Conservation (phyloP, 371 early-diverging fungal species). For the Phascolomyces articulosus region DNA sequence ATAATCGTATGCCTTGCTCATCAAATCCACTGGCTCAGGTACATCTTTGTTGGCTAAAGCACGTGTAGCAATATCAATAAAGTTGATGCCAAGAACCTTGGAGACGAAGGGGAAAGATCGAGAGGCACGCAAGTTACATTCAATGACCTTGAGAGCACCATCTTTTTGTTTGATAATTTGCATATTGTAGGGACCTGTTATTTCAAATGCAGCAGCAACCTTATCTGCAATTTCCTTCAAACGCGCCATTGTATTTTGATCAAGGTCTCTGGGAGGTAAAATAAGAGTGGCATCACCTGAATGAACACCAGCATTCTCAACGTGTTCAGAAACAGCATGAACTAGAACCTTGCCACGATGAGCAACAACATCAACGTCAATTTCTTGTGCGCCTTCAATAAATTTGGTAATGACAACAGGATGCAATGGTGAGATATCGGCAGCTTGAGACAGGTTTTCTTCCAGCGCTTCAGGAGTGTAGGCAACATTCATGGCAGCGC, state of each 20-base stretch:
- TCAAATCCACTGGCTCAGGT: slow-evolving; percentile 68
- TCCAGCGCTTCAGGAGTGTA: slow-evolving; percentile 72
- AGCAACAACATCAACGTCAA: slow-evolving; percentile 95
- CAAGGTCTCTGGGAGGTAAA: slow-evolving; percentile 80
- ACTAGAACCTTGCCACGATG: slow-evolving; percentile 77
- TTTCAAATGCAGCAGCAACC: slow-evolving; percentile 85
- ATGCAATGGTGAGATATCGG: slow-evolving; percentile 86
- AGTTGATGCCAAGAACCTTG: slow-evolving; percentile 89
- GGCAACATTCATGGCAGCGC: slow-evolving; percentile 96
- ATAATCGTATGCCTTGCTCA: slow-evolving; percentile 67
- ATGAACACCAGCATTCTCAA: slow-evolving; percentile 96
- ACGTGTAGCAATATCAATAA: slow-evolving; percentile 88
- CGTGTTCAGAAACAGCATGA: slow-evolving; percentile 91
- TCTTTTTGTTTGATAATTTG: slow-evolving; percentile 77
- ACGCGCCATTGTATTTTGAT: slow-evolving; percentile 51
- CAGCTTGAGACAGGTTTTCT: slow-evolving; percentile 78
- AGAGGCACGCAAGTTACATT: slow-evolving; percentile 95
- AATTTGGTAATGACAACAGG: slow-evolving; percentile 95
- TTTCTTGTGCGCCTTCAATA: slow-evolving; percentile 87
- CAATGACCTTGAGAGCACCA: slow-evolving; percentile 84
- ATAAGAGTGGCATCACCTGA: slow-evolving; percentile 94
- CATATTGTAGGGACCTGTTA: slow-evolving; percentile 96
- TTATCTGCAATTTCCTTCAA: slow-evolving; percentile 80
- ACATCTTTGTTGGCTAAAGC: slow-evolving; percentile 70
- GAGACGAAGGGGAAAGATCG: slow-evolving; percentile 96